Evolutionary conservation across 108 stramenopile species (phyloP).

Genomic region (Skeletonema costatum): DNA sequence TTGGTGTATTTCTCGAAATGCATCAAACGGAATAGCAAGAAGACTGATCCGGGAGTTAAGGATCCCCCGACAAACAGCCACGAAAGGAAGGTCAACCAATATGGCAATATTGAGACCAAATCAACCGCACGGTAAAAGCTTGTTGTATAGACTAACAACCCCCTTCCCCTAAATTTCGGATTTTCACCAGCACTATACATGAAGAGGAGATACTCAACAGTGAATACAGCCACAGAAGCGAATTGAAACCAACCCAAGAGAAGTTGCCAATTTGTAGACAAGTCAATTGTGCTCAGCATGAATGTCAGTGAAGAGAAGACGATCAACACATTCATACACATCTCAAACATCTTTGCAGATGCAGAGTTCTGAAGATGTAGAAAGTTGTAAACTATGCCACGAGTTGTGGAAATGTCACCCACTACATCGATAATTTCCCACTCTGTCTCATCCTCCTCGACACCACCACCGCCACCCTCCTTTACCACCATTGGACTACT

Average conservation of each 20-base stretch:
- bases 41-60: constrained; percentile 29
- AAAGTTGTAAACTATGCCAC: constrained; percentile 64
- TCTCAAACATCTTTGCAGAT: constrained; percentile 53
- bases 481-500: constrained; percentile 20
- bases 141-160: constrained; percentile 39
- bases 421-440: constrained; percentile 18
- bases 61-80: constrained; percentile 9
- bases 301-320: constrained; percentile 69
- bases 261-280: constrained; percentile 17
- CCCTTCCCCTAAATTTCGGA: constrained; percentile 55
- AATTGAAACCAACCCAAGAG: constrained; percentile 66
- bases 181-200: constrained; percentile 59
- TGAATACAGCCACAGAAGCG: constrained; percentile 66
- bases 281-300: constrained; percentile 62
- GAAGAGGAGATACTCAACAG: constrained; percentile 65
- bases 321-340: constrained; percentile 57
- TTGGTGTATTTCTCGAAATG: constrained; percentile 84
- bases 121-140: constrained; percentile 79
- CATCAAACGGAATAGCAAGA: constrained; percentile 75
- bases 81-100: constrained; percentile 55
- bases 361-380: constrained; percentile 47
- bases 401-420: constrained; percentile 42
- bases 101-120: constrained; percentile 75
- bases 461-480: not conserved
- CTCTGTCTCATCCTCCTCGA: constrained; percentile 2